These are phyloP conservation scores for Beauveria scarabaeidicola DNA, from an alignment of 2,329 filamentous ascomycete species.

Conservation along the genomic window DNA sequence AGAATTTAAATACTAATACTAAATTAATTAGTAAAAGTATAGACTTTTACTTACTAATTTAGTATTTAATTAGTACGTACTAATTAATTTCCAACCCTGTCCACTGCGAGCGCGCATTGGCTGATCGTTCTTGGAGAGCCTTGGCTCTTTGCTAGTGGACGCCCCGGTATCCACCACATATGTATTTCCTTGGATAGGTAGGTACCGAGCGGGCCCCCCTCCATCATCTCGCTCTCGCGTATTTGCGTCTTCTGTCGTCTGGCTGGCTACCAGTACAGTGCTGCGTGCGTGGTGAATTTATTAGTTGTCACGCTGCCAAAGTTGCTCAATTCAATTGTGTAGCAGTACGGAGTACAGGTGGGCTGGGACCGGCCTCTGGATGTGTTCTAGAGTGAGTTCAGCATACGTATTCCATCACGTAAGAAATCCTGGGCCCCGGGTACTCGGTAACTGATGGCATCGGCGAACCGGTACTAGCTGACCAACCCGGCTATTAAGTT, in stretches of 20 bases:
- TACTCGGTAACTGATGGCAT: background rate
- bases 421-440: background rate
- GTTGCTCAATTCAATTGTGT: background rate
- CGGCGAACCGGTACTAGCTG: background rate
- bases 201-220: background rate
- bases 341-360: background rate
- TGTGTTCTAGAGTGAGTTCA: background rate
- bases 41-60: too few relatives aligned
- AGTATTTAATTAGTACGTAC: too few relatives aligned
- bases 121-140: background rate
- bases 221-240: background rate
- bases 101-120: background rate
- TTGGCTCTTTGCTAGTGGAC: conserved; percentile 2
- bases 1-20: too few relatives aligned
- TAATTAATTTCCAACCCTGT: too few relatives aligned
- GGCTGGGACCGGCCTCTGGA: background rate
- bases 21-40: too few relatives aligned
- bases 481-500: background rate
- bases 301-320: too few relatives aligned
- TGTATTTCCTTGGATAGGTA: conserved; percentile 5
- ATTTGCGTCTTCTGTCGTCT: background rate
- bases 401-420: background rate
- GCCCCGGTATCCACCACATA: background rate
- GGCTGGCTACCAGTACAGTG: background rate
- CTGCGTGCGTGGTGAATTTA: background rate